phyloP scores from a whole-genome alignment of 495 filamentous ascomycete genomes.

The Hyaloscypha bicolor region DNA sequence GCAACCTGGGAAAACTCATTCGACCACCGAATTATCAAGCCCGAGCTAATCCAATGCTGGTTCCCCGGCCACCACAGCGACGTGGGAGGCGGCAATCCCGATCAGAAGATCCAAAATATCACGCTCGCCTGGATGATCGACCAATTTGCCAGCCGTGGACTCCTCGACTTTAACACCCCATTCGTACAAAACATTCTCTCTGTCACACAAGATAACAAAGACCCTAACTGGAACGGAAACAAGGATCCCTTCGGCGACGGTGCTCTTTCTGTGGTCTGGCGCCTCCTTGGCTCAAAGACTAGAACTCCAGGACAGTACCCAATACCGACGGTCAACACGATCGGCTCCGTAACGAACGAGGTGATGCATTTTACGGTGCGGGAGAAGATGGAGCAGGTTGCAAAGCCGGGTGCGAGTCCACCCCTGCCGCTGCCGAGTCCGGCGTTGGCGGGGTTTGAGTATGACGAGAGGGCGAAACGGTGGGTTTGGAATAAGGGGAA shows the following conservation, averaged over 20 bases:
- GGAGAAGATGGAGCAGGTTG: neutral
- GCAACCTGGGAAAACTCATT: slow-evolving; percentile 35
- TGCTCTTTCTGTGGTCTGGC: neutral
- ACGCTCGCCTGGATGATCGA: slow-evolving; percentile 16
- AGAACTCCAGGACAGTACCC: neutral
- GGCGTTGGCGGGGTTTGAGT: neutral
- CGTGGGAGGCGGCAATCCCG: slow-evolving; percentile 54
- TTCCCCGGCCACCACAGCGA: slow-evolving; percentile 71
- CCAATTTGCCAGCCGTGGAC: neutral
- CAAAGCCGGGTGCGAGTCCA: neutral
- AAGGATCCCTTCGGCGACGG: neutral
- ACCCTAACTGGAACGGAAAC: neutral
- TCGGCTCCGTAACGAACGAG: neutral
- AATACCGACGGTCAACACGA: neutral
- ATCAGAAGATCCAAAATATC: neutral
- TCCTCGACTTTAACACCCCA: neutral
- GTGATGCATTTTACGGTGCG: neutral
- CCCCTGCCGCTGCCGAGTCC: neutral
- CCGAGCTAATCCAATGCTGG: slow-evolving; percentile 66
- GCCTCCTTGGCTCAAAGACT: neutral
- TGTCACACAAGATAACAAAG: neutral
- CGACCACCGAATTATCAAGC: neutral
- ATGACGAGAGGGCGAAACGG: neutral
- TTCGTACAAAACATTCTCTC: neutral
- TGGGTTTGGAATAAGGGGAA: neutral